These are phyloP conservation scores for Chrysanthemum lavandulifolium DNA, from an alignment of 129 eudicot genomes.

Conservation along the genomic window DNA sequence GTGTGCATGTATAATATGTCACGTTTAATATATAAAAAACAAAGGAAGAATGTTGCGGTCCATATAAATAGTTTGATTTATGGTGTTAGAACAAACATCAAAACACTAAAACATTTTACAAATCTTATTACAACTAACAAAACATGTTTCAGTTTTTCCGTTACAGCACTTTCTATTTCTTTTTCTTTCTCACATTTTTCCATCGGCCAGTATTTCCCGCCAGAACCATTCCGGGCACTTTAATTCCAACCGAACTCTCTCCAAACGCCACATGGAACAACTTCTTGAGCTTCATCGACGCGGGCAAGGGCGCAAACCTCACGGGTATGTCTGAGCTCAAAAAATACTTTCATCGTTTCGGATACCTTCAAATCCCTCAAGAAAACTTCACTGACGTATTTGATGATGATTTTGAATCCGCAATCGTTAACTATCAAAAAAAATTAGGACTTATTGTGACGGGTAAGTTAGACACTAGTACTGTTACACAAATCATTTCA, in stretches of 20 bases:
- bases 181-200: conserved; percentile 29
- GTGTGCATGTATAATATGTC: not conserved
- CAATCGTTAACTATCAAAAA: conserved; percentile 54
- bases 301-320: conserved; percentile 58
- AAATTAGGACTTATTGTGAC: conserved; percentile 56
- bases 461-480: conserved; percentile 62
- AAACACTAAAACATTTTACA: conserved; percentile 10
- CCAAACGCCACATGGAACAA: conserved; percentile 62
- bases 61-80: conserved; percentile 33
- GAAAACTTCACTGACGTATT: conserved; percentile 55
- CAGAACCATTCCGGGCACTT: conserved; percentile 39
- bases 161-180: conserved; percentile 20
- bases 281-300: conserved; percentile 57
- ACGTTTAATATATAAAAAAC: not conserved
- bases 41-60: not conserved
- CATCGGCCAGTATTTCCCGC: conserved; percentile 47
- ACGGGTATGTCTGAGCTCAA: conserved; percentile 74
- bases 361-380: conserved; percentile 48
- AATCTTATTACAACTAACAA: conserved; percentile 32
- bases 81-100: conserved; percentile 7
- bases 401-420: conserved; percentile 59
- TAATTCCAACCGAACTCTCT: conserved; percentile 35
- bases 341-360: conserved; percentile 69
- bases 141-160: conserved; percentile 65
- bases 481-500: conserved; percentile 59